These are phyloP conservation scores for Aechmea fasciata DNA, from an alignment of 176 grass and related monocot species.

Conservation along the genomic window DNA sequence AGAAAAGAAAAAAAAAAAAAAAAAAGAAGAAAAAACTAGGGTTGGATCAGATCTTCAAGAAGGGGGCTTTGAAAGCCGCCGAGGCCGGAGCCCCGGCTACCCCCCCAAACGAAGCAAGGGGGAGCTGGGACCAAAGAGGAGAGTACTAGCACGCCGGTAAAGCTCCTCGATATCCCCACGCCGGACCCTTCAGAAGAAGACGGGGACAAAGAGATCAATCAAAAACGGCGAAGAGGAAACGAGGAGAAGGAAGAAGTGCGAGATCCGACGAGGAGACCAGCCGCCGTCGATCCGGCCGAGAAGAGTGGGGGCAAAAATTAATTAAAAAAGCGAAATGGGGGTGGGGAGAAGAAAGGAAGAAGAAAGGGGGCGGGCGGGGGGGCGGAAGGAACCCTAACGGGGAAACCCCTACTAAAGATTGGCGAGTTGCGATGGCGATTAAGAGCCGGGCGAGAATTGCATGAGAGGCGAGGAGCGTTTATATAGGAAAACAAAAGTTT, in stretches of 20 bases:
- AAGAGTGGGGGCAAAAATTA: neutral
- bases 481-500: constrained; percentile 15
- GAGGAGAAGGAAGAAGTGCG: neutral
- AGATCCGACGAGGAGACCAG: neutral
- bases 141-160: neutral
- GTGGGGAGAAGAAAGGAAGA: neutral
- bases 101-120: constrained; percentile 81
- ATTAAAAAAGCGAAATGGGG: no score
- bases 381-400: neutral
- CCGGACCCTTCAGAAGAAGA: constrained; percentile 15
- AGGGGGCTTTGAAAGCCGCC: constrained; percentile 99
- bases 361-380: neutral
- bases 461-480: constrained; percentile 11
- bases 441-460: constrained; percentile 14
- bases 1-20: neutral
- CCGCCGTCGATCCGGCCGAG: neutral
- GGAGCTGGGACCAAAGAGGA: neutral
- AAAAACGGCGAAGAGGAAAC: neutral
- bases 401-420: neutral
- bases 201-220: neutral
- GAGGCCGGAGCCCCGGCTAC: constrained; percentile 99
- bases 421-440: no score
- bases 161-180: constrained; percentile 11
- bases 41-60: constrained; percentile 18
- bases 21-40: neutral